phyloP scores from a whole-genome alignment of 345 rosid species.

The Euphorbia pulcherrima region DNA sequence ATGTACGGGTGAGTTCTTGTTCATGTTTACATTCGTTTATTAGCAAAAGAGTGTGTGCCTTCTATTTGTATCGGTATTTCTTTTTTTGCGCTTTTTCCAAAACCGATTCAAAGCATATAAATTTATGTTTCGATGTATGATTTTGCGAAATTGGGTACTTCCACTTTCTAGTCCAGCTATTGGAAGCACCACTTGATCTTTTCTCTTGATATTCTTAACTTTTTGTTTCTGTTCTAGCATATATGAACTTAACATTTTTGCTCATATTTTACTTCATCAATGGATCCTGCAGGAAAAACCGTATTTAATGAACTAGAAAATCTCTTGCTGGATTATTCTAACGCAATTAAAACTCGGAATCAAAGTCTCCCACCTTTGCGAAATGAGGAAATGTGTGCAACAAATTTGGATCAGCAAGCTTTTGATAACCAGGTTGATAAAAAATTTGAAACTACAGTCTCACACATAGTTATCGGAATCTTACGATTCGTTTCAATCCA shows the following conservation, averaged over 20 bases:
- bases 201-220: background rate
- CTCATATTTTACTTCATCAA: background rate
- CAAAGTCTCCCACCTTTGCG: constrained; percentile 20
- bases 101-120: background rate
- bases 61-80: background rate
- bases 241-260: background rate
- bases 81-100: background rate
- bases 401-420: constrained; percentile 26
- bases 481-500: too few species aligned
- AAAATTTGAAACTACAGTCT: background rate
- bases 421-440: constrained; percentile 41
- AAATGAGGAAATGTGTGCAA: constrained; percentile 27
- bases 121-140: too few species aligned
- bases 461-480: too few species aligned
- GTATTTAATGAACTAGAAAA: constrained; percentile 49
- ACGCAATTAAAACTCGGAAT: constrained; percentile 35
- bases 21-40: background rate
- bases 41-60: background rate
- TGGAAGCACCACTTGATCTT: background rate
- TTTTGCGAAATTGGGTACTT: background rate
- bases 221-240: background rate
- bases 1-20: constrained; percentile 44
- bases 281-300: constrained; percentile 44
- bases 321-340: constrained; percentile 44
- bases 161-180: background rate